Evolutionary conservation across 768 basidiomycete genomes (phyloP).

Genomic region (Agaricus blazei): DNA sequence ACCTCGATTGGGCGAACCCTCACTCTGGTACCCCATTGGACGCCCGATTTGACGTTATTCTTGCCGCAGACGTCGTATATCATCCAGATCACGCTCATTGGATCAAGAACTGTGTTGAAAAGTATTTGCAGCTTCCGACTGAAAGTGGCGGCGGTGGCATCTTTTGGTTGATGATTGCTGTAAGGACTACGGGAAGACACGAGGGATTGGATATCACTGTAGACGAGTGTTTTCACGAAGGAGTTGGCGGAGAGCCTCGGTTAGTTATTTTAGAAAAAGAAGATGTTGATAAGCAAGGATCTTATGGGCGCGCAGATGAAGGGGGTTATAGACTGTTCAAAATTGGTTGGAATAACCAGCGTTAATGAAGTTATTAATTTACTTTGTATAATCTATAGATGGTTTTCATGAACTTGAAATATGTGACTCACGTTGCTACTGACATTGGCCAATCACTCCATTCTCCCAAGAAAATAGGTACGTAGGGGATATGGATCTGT

Average conservation of each 20-base stretch:
- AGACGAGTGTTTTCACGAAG: slow-evolving; percentile 42
- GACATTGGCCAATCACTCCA: too few relatives aligned
- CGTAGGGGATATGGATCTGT: too few relatives aligned
- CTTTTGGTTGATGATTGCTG: slow-evolving; percentile 72
- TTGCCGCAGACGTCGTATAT: slow-evolving; percentile 81
- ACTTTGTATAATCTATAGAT: not conserved
- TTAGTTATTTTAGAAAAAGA: slow-evolving; percentile 46
- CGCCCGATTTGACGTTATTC: slow-evolving; percentile 56
- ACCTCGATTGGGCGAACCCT: slow-evolving; percentile 65
- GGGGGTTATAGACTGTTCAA: slow-evolving; percentile 62
- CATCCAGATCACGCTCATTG: slow-evolving; percentile 62
- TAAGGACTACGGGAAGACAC: slow-evolving; percentile 61
- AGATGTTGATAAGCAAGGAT: slow-evolving; percentile 42
- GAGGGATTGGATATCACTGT: slow-evolving; percentile 55
- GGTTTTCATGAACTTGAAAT: not conserved
- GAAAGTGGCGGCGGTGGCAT: slow-evolving; percentile 30
- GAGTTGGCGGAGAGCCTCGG: slow-evolving; percentile 8
- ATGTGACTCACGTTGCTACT: too few relatives aligned
- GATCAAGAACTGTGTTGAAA: slow-evolving; percentile 60
- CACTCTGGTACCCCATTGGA: slow-evolving; percentile 27
- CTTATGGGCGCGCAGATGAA: slow-evolving; percentile 67
- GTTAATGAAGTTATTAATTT: not conserved
- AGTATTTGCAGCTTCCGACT: slow-evolving; percentile 33
- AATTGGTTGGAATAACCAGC: slow-evolving; percentile 54
- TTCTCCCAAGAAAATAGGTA: too few relatives aligned